Evolutionary conservation across 805 yeast genomes (phyloP).

Genomic region (Komagataella pastoris): DNA sequence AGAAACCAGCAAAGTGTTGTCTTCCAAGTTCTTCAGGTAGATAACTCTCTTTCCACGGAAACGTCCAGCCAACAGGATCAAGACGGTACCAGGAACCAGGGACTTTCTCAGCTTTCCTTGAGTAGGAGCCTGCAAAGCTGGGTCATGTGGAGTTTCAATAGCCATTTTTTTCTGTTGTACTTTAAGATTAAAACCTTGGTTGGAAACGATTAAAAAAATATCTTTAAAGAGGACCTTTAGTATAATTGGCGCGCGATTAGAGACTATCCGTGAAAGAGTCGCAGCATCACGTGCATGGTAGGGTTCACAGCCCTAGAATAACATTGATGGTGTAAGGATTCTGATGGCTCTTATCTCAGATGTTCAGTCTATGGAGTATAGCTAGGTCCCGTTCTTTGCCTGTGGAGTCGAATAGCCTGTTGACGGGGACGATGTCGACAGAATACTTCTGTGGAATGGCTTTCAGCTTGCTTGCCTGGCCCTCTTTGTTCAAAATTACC

Average conservation of each 20-base stretch:
- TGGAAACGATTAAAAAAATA: not conserved
- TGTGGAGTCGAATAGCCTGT: slow-evolving; percentile 12
- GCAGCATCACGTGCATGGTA: not conserved
- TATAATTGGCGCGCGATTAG: slow-evolving; percentile 37
- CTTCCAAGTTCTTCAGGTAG: slow-evolving; percentile 91
- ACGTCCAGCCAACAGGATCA: slow-evolving; percentile 96
- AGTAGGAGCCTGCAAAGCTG: slow-evolving; percentile 45
- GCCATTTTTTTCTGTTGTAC: slow-evolving; percentile 50
- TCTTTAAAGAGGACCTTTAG: not conserved
- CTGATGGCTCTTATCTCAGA: not conserved
- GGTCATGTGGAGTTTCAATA: not conserved
- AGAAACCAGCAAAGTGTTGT: slow-evolving; percentile 91
- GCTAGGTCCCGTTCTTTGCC: slow-evolving; percentile 12
- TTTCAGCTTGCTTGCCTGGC: not conserved
- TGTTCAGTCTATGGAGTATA: slow-evolving; percentile 8
- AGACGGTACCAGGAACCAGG: slow-evolving; percentile 80
- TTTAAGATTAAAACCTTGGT: slow-evolving; percentile 69
- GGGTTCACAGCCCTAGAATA: not conserved
- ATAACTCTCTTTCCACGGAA: slow-evolving; percentile 99
- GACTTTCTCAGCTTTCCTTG: slow-evolving; percentile 91
- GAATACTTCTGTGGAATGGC: slow-evolving; percentile 2
- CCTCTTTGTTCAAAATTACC: not conserved
- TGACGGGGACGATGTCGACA: slow-evolving; percentile 16
- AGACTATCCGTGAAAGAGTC: slow-evolving; percentile 75
- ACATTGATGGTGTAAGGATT: not conserved